These are phyloP conservation scores for Solanum peruvianum DNA, from an alignment of 257 asterid genomes.

Conservation along the genomic window DNA sequence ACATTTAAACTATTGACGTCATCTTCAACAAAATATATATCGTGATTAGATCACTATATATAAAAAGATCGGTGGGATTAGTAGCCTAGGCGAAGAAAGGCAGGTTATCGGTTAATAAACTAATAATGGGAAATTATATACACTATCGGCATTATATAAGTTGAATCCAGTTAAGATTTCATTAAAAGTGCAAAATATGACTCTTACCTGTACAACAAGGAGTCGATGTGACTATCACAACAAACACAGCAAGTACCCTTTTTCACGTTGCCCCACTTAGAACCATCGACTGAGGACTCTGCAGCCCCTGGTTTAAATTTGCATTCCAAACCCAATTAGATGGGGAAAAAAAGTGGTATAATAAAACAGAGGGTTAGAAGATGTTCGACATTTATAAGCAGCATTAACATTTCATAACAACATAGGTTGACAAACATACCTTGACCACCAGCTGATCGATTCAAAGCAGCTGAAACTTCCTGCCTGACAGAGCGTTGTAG, in stretches of 20 bases:
- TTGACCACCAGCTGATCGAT: conserved; percentile 63
- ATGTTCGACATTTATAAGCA: neutral
- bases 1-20: neutral
- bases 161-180: neutral
- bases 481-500: conserved; percentile 92
- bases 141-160: neutral
- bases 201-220: conserved; percentile 77
- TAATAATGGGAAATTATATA: neutral
- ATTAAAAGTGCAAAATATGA: neutral
- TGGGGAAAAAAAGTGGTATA: neutral
- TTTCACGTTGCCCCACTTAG: conserved; percentile 71
- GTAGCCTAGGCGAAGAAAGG: neutral
- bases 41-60: neutral
- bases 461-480: conserved; percentile 95
- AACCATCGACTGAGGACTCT: conserved; percentile 72
- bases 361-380: neutral
- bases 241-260: conserved; percentile 97
- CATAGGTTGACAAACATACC: conserved; percentile 26
- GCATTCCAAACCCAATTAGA: neutral
- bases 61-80: neutral
- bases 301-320: conserved; percentile 33
- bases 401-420: neutral
- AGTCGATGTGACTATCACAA: conserved; percentile 85
- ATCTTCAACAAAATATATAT: neutral
- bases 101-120: neutral